These are phyloP conservation scores for Pseudocercospora fijiensis DNA, from an alignment of 2,329 filamentous ascomycete species.

Conservation along the genomic window DNA sequence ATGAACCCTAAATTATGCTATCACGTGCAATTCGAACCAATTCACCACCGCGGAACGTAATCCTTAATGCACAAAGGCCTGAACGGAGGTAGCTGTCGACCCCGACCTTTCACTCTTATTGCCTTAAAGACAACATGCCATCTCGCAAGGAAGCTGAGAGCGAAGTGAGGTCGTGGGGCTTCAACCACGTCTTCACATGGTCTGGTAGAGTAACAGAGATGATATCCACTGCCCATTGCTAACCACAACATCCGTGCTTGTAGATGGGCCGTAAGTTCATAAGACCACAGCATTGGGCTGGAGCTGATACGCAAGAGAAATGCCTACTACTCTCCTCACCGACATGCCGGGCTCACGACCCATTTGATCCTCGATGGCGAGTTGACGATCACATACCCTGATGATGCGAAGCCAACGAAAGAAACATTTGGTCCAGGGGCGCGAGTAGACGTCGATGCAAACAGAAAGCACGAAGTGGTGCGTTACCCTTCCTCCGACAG, in stretches of 20 bases:
- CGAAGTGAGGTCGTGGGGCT: conserved; percentile 68
- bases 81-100: no score
- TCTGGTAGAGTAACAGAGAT: conserved; percentile 37
- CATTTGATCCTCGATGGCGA: conserved; percentile 66
- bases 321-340: conserved; percentile 67
- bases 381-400: conserved; percentile 66
- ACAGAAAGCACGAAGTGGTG: conserved; percentile 62
- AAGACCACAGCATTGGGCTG: conserved; percentile 8
- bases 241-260: neutral
- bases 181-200: conserved; percentile 69
- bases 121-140: conserved; percentile 12
- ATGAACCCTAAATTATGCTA: no score
- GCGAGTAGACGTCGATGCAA: conserved; percentile 65
- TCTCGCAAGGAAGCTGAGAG: conserved; percentile 55
- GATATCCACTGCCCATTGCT: neutral
- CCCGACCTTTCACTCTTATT: neutral
- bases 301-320: conserved; percentile 49
- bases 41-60: no score
- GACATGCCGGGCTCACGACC: conserved; percentile 63
- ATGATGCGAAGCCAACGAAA: conserved; percentile 57
- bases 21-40: no score
- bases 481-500: neutral
- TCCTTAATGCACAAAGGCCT: no score
- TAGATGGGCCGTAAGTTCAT: conserved; percentile 61
- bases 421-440: conserved; percentile 61